Evolutionary conservation across 306 rosid species (phyloP), one percentile per base, ranked within the genome.

Genomic region (Cucurbita pepo): DNA sequence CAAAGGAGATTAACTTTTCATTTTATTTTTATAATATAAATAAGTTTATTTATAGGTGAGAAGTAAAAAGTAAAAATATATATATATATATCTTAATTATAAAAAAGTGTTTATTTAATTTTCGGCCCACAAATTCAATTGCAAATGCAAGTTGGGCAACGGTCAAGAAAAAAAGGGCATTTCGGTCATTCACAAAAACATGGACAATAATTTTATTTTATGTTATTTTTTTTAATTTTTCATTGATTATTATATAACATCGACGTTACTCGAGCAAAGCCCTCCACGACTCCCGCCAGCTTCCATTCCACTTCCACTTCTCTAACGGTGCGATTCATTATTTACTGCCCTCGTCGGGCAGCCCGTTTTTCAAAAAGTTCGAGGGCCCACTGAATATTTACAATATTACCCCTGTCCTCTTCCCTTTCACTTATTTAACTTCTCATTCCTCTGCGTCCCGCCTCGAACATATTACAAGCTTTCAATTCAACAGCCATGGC

Each of bases 381-480:
- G 25, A 0, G 74, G 10, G 21, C 74, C 74, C 44, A 69, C 74
- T 30, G 44, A 50, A 30, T 44, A 21, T 66, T 69, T 48, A 69
- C 73, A 4, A 69, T 69, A 69, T 30, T 69, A 50, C 73, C 73
- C 73, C 15, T 47, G 43, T 65, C 73, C 8, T 15, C 73, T 69
- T 69, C 73, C 56, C 11, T 22, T 48, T 8, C 22, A 15, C 50
- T 58, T 69, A 69, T 69, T 30, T 69, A 69, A 50, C 8, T 50
- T 14, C 73, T 47, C 37, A 36, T 47, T 69, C 44, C 73, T 25
- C 56, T 69, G 70, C 53, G 2, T 10, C 22, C 51, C 34, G 34
- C 25, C 40, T 21, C 6, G 43, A 67, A n/a, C 40, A 44, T 7
- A 9, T 41, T 34, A 0, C 43, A 16, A 47, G 11, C 58, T 50